A percentile compares a stretch with the other conserved stretches of the same genome.
Evolutionary conservation across 305 asterid species (phyloP).

Genomic region (Andrographis paniculata): DNA sequence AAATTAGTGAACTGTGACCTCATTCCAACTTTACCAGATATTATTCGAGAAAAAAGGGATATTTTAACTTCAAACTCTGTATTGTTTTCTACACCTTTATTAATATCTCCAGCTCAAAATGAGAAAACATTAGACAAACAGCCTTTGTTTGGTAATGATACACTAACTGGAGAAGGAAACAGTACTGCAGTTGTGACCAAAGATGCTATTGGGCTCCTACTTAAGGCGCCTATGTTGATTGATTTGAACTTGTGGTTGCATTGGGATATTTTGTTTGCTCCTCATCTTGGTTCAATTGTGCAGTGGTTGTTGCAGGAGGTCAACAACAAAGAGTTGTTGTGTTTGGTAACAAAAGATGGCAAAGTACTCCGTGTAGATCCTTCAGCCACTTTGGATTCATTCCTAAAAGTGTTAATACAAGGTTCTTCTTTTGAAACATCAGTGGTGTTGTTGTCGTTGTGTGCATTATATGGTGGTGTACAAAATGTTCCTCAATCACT

Average conservation of each 20-base stretch:
- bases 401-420: conserved; percentile 45
- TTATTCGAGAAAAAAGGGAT: conserved; percentile 28
- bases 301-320: conserved; percentile 81
- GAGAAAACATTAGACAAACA: conserved; percentile 27
- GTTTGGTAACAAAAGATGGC: conserved; percentile 79
- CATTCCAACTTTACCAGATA: conserved; percentile 24
- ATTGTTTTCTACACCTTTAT: conserved; percentile 69
- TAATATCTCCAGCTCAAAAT: conserved; percentile 26
- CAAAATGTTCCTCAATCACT: conserved; percentile 62
- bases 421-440: conserved; percentile 84
- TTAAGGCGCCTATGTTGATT: conserved; percentile 81
- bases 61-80: conserved; percentile 36
- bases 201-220: conserved; percentile 62
- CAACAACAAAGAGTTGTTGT: conserved; percentile 57
- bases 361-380: conserved; percentile 77
- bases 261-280: conserved; percentile 80
- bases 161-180: conserved; percentile 30
- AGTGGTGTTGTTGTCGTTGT: conserved; percentile 60
- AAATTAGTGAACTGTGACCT: conserved; percentile 36
- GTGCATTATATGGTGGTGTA: conserved; percentile 80
- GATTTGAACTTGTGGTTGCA: conserved; percentile 81
- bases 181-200: conserved; percentile 40
- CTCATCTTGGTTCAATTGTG: conserved; percentile 83
- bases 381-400: conserved; percentile 65
- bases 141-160: conserved; percentile 21